phyloP scores from a whole-genome alignment of 2,329 filamentous ascomycete genomes.

The Botrytis paeoniae region DNA sequence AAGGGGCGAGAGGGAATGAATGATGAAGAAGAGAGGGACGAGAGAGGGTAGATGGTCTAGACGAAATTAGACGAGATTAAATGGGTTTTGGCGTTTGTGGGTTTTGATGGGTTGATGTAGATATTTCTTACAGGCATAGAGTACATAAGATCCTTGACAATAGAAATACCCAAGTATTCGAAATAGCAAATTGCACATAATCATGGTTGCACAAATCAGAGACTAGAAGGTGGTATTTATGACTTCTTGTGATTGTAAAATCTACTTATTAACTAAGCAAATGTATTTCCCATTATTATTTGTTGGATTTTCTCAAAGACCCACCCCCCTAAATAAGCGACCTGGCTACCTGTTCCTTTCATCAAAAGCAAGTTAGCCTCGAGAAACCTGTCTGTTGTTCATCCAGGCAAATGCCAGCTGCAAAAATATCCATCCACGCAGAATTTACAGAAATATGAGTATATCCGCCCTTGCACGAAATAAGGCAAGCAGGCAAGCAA shows the following conservation, averaged over 20 bases:
- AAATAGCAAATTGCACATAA: too few relatives aligned
- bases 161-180: not conserved
- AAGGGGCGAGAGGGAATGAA: constrained; percentile 38
- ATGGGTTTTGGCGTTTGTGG: not conserved
- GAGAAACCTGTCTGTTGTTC: not conserved
- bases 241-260: not conserved
- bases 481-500: not conserved
- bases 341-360: not conserved
- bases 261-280: not conserved
- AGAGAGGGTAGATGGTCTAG: not conserved
- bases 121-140: not conserved
- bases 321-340: not conserved
- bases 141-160: not conserved
- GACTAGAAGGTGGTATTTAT: not conserved
- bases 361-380: not conserved
- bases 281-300: not conserved
- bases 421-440: not conserved
- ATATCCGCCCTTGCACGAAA: not conserved
- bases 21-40: not conserved
- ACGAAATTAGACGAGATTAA: too few relatives aligned
- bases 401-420: not conserved
- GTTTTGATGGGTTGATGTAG: not conserved
- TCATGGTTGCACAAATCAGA: not conserved
- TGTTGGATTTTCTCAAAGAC: not conserved
- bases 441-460: not conserved